Base-by-base conservation (phyloP, 805 yeast species). In the Yarrowia porcina region DNA sequence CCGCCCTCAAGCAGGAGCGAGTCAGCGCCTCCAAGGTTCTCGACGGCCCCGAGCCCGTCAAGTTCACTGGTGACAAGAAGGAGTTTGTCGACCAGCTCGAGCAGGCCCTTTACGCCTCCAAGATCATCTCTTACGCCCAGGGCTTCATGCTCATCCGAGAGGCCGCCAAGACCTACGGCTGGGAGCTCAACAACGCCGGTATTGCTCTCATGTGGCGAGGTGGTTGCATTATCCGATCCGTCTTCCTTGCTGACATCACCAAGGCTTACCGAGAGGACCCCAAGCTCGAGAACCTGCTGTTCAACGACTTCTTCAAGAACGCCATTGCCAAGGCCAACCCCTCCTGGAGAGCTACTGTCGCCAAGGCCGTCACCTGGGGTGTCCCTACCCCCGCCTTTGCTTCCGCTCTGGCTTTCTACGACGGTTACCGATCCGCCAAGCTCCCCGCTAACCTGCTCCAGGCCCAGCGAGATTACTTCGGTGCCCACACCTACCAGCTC, bases 181-280 rank as follows among this genome's bases (percentile, higher is more conserved):
- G 99, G 99, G 86, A 89, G 79, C 84, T 93, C 77, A 94, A 93
- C 88, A 89, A 90, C 86, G 97, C 98, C 72, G 94, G 96, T 65
- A 94, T 94, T 73, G 98, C 98, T 71, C 85, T 94, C 74, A 93
- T 93, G 98, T 93, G 99, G 99, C 88, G 99, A 85, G 99, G 99
- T 82, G 99, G 99, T 73, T 93, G 99, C 85, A 93, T 93, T 79
- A 93, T 93, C 81, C 90, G 98, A 85, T 93, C 99, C 64, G 97
- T 93, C 69, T 93, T 93, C 89, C 83, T 93, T 75, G 97, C 87
- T 75, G 97, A 93, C 79, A 93, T 93, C 80, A 93, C 99, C 70
- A 78, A 90, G 76, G 99, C 99, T 70, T 93, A 87, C 88, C 89
- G 94, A 80, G 85, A 88, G 77, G 82, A 87, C 82, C 96, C 97